Conservation (phyloP, 805 yeast species). For the Starmera amethionina region DNA sequence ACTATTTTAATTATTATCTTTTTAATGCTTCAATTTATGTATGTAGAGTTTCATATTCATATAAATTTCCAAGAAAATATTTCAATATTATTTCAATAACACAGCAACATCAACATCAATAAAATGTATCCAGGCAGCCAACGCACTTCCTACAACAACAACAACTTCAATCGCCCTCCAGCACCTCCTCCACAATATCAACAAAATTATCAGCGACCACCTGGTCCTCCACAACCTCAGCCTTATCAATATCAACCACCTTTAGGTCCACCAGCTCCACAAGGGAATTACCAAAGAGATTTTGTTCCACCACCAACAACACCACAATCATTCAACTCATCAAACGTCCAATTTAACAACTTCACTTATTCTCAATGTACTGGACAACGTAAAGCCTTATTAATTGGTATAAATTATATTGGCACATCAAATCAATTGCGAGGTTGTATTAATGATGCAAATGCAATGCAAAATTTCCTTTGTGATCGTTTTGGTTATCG, state of each 20-base stretch:
- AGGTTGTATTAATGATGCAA: slow-evolving; percentile 77
- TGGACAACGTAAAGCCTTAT: slow-evolving; percentile 64
- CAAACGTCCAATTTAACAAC: slow-evolving; percentile 10
- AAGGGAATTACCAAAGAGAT: slow-evolving; percentile 1
- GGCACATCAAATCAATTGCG: slow-evolving; percentile 51
- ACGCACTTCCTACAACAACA: slow-evolving; percentile 1
- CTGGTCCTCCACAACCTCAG: slow-evolving; percentile 8
- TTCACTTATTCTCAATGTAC: slow-evolving; percentile 60
- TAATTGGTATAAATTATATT: slow-evolving; percentile 71
- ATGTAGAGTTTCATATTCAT: not conserved
- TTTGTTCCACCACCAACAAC: slow-evolving; percentile 7
- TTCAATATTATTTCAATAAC: not conserved
- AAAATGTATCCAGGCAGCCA: not conserved
- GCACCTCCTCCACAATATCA: slow-evolving; percentile 2
- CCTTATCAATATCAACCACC: slow-evolving; percentile 6
- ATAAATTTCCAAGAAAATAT: not conserved
- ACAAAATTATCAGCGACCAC: slow-evolving; percentile 8
- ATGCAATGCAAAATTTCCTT: slow-evolving; percentile 39
- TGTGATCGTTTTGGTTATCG: slow-evolving; percentile 33
- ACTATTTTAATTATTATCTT: not conserved
- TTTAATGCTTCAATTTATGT: not conserved
- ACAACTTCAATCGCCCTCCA: slow-evolving; percentile 3
- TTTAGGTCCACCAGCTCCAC: slow-evolving; percentile 9
- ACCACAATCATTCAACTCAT: slow-evolving; percentile 11
- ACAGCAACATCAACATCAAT: not conserved